Evolutionary conservation across 192 early-diverging fungal genomes (phyloP).

Genomic region (Podila epicladia): DNA sequence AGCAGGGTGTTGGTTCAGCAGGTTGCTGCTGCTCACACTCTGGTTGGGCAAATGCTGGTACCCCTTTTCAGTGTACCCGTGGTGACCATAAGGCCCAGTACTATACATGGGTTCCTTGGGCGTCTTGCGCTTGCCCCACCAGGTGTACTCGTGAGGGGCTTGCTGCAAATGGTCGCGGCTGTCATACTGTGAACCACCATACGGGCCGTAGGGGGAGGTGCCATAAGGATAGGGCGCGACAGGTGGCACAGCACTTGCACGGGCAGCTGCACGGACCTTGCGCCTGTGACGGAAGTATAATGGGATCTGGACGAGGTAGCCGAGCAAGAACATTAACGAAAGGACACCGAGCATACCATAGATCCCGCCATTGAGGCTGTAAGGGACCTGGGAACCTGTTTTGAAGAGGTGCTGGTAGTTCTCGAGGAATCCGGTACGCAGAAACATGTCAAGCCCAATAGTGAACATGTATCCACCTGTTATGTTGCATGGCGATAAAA

Average conservation of each 20-base stretch:
- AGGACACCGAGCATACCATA: conserved; percentile 32
- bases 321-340: conserved; percentile 20
- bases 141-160: conserved; percentile 8
- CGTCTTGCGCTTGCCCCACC: conserved; percentile 24
- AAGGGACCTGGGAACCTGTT: conserved; percentile 9
- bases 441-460: conserved; percentile 25
- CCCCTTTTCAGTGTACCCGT: conserved; percentile 6
- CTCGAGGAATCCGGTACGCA: conserved; percentile 28
- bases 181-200: conserved; percentile 10
- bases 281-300: conserved; percentile 12
- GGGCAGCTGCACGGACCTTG: background rate
- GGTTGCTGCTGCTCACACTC: background rate
- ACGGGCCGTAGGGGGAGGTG: background rate
- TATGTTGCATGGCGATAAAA: background rate
- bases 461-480: conserved; percentile 33
- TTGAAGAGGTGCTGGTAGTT: conserved; percentile 25
- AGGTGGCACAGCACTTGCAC: conserved; percentile 7
- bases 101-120: background rate
- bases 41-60: conserved; percentile 3
- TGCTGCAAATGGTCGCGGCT: conserved; percentile 14
- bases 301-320: conserved; percentile 24
- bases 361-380: conserved; percentile 18
- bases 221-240: conserved; percentile 22
- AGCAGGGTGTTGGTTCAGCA: background rate
- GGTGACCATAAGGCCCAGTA: background rate